phyloP scores from a whole-genome alignment of 305 asterid species.

The Fraxinus velutina region DNA sequence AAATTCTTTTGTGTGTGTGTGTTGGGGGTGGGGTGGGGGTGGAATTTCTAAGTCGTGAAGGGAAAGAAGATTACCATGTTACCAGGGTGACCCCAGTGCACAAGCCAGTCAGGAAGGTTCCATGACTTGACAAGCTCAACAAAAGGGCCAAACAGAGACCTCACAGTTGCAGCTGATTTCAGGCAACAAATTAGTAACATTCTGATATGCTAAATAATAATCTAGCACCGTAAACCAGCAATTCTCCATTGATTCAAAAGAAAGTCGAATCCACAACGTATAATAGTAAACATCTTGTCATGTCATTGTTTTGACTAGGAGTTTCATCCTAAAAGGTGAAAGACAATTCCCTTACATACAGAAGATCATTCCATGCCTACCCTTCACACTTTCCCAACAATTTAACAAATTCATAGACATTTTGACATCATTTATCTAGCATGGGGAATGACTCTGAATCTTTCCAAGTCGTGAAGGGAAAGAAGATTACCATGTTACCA shows the following conservation, averaged over 20 bases:
- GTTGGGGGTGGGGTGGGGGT: no score
- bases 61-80: slow-evolving; percentile 58
- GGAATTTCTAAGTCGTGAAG: background rate
- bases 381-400: no score
- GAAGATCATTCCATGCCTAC: background rate
- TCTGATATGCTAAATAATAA: background rate
- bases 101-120: slow-evolving; percentile 82
- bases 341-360: no score
- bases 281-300: background rate
- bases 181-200: slow-evolving; percentile 14
- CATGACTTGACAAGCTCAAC: slow-evolving; percentile 69
- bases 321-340: background rate
- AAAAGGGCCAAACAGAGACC: slow-evolving; percentile 57
- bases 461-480: no score
- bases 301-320: background rate
- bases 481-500: no score
- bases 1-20: background rate
- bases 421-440: no score
- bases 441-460: no score
- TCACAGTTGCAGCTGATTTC: slow-evolving; percentile 57
- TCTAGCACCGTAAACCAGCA: background rate
- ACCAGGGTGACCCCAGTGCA: slow-evolving; percentile 98
- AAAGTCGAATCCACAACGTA: background rate
- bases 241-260: background rate
- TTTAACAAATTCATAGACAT: no score